Evolutionary conservation across 2,329 filamentous ascomycete species (phyloP), one percentile per base, ranked within the genome.

Genomic region (Malbranchea zuffiana): DNA sequence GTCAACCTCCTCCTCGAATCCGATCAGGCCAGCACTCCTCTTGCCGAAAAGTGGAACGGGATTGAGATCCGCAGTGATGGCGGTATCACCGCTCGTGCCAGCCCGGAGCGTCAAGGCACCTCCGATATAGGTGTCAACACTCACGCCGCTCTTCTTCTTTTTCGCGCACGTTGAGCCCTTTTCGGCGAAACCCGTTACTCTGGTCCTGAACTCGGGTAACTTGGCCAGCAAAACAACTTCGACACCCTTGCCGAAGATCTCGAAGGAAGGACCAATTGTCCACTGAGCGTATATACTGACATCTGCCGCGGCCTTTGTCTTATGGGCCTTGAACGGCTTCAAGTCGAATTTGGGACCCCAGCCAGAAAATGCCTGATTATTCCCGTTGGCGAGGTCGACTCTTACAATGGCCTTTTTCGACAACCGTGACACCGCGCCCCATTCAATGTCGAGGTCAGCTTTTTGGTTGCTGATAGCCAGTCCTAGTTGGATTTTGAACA

Each of bases 1-100:
- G 15, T 16, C 32, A n/a, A 18, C 13, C 11, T 4, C 11, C 15
- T 11, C 11, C 15, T 13, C 13, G 8, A 17, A 11, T 15, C 7
- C 18, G 15, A 8, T 25, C 13, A n/a, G n/a, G n/a, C 11, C 11
- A 18, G n/a, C 11, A n/a, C 15, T 19, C 21, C 31, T 11, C 31
- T 21, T 19, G 11, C n/a, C 15, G 11, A 36, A 16, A 11, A 39
- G 23, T 4, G 37, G 37, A 16, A 34, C 29, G 10, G 20, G 13
- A 16, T 39, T 39, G 17, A 39, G 20, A 16, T 26, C 29, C 8
- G 25, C 29, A 8, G 30, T 39, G 10, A 39, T 29, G 5, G 21
- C 30, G 13, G 25, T 18, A 27, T 39, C 37, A 10, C 37, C 37
- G 21, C 29, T 39, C 7, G 29, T 39, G 17, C 30, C 37, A n/a